phyloP scores from a whole-genome alignment of 75 land plant species.

The Isoetes taiwanensis region DNA sequence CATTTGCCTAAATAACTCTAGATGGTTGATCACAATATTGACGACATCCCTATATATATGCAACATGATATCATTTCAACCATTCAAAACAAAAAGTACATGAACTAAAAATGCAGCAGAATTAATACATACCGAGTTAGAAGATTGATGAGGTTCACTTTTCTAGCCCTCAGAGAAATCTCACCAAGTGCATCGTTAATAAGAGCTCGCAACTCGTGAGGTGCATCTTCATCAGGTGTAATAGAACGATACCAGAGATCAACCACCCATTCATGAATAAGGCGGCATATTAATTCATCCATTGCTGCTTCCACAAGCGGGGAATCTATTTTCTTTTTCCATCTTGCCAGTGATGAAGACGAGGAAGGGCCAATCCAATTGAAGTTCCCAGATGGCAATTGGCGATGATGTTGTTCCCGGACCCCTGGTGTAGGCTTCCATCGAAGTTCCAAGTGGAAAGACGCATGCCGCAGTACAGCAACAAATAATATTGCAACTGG shows the following conservation, averaged over 20 bases:
- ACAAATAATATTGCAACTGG: slow-evolving; percentile 63
- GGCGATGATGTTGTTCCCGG: slow-evolving; percentile 34
- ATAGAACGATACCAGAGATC: slow-evolving; percentile 85
- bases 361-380: background rate
- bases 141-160: slow-evolving; percentile 69
- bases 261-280: slow-evolving; percentile 67
- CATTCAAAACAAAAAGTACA: no score
- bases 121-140: slow-evolving; percentile 74
- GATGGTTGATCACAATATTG: slow-evolving; percentile 60
- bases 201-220: slow-evolving; percentile 49
- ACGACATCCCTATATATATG: slow-evolving; percentile 61
- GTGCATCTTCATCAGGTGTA: slow-evolving; percentile 77
- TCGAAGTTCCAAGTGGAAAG: slow-evolving; percentile 48
- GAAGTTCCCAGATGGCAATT: background rate
- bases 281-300: slow-evolving; percentile 44
- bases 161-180: slow-evolving; percentile 53
- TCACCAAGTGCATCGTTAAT: slow-evolving; percentile 73
- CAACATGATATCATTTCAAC: background rate
- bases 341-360: slow-evolving; percentile 9
- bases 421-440: slow-evolving; percentile 36
- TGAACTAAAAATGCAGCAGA: no score
- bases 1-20: slow-evolving; percentile 83
- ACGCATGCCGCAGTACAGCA: slow-evolving; percentile 41
- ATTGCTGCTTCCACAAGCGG: slow-evolving; percentile 75
- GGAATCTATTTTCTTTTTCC: slow-evolving; percentile 72